phyloP scores from a whole-genome alignment of 2,329 filamentous ascomycete species.

The Alternaria novae-zelandiae region DNA sequence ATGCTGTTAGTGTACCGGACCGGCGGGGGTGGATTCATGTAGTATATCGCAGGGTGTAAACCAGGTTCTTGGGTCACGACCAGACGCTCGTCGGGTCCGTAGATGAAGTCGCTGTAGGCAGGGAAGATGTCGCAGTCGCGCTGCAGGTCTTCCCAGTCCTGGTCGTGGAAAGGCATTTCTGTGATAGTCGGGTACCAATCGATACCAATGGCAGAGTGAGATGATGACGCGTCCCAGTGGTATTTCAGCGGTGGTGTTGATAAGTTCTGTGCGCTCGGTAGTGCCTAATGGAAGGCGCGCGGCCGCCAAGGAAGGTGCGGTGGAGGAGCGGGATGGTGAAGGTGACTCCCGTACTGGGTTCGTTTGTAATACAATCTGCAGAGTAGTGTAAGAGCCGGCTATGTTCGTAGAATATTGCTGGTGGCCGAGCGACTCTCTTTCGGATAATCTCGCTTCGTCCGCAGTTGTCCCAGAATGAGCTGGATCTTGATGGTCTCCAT shows the following conservation, averaged over 20 bases:
- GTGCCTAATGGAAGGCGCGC: not conserved
- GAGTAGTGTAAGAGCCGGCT: too few relatives aligned
- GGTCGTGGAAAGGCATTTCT: constrained; percentile 24
- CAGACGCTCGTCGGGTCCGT: constrained; percentile 19
- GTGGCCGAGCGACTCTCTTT: not conserved
- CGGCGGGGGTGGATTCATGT: not conserved
- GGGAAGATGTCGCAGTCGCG: constrained; percentile 29
- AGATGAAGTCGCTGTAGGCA: constrained; percentile 31
- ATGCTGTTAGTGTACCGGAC: constrained; percentile 12
- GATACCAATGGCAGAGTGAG: not conserved
- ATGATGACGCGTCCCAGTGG: not conserved
- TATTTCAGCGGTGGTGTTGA: not conserved
- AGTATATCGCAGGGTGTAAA: constrained; percentile 21
- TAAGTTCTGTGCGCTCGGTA: not conserved
- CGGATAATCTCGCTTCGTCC: not conserved
- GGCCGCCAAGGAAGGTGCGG: not conserved
- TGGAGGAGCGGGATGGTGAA: not conserved
- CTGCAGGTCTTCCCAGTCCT: constrained; percentile 24
- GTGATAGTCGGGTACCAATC: not conserved
- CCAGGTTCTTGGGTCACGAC: constrained; percentile 20
- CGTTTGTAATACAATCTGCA: not conserved
- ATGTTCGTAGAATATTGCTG: not conserved
- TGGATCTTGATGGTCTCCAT: not conserved
- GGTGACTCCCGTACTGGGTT: not conserved
- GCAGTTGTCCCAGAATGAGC: not conserved